Base-by-base conservation (phyloP, 2,329 filamentous ascomycete genomes). In the Paecilomyces fulvus region DNA sequence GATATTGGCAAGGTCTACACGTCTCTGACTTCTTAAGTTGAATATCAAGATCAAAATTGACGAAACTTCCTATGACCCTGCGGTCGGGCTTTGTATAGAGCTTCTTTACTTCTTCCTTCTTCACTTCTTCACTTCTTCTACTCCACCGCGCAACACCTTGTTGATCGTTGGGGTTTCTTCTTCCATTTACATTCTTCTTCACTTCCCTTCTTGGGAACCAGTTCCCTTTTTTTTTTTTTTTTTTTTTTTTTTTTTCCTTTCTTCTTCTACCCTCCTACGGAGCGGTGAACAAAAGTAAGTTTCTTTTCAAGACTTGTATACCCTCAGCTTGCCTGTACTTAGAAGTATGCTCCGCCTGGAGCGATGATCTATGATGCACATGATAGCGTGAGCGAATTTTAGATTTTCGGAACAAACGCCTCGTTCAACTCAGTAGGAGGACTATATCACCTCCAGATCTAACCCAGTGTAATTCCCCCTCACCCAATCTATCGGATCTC, bases 1-100 rank as follows among this genome's bases (percentile, higher is more conserved):
- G 12, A 57, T 10, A 66, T 66, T 48, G 72, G 72, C 21, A 30
- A 67, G 52, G 61, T 63, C 25, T 75, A 74, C 57, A 52, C 55
- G 20, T 56, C 55, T 30, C 14, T 37, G 12, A 21, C 33, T 37
- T 53, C 12, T 43, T 43, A 20, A 43, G 25, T 28, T 28, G 25
- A 5, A 43, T 43, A n/a, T 43, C 37, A 12, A 43, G 4, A 37
- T 37, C 33, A n/a, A 12, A 6, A 14, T 37, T 37, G 33, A n/a
- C 14, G 8, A n/a, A 43, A 43, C 4, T 43, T 43, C 3, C n/a
- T 3, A 20, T 43, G 7, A 8, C 14, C 37, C 14, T 12, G 17
- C n/a, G 17, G 37, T 17, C 37, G 3, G n/a, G n/a, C n/a, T 43
- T 43, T 43, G n/a, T 43, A 43, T 43, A 17, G 37, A 43, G n/a